Evolutionary conservation across 106 monocot species (phyloP), one percentile per base, ranked within the genome.

Genomic region (Acorus calamus): DNA sequence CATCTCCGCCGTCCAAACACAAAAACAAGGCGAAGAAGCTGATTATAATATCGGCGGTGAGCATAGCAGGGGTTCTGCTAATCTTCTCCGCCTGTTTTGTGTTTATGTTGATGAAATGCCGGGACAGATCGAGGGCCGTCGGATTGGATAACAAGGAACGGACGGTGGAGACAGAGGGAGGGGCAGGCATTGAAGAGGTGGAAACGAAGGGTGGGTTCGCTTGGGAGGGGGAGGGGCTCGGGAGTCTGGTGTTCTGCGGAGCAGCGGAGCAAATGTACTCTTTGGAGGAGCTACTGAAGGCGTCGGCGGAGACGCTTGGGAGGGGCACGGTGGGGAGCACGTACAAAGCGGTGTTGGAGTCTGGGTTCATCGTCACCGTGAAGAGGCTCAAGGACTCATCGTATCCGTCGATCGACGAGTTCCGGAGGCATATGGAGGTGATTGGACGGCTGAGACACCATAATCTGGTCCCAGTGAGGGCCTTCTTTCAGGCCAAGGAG

Each of bases 261-360:
- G 96, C 91, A 2, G 87, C 67, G 6, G 78, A 72, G 8, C 78
- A 91, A 53, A 85, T 88, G 82, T 98, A 98, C 60, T 74, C 78
- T 13, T 60, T 98, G 78, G 96, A 98, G 65, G 96, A 98, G 14
- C 74, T 98, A 46, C 82, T 98, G 44, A 76, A 80, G 52, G 96
- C 96, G 42, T 98, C 96, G 50, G 96, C 96, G 49, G 96, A 98
- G 76, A 91, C 96, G 42, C 69, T 98, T 48, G 96, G 96, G 53
- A 70, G 96, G 51, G 96, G 96, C 11, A 84, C 77, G 57, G 79
- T 83, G 52, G 96, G 96, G 14, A 82, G 84, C 56, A 98, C 96
- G 4, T 98, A 98, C 70, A 98, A 98, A 75, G 96, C 96, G 3
- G 84, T 98, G 11, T 91, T 98, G 96, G 96, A 98, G 67, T 78